Percentiles rank a stretch among this genome's conserved stretches.
phyloP scores from a whole-genome alignment of 345 rosid species.

The Balakata baccata region DNA sequence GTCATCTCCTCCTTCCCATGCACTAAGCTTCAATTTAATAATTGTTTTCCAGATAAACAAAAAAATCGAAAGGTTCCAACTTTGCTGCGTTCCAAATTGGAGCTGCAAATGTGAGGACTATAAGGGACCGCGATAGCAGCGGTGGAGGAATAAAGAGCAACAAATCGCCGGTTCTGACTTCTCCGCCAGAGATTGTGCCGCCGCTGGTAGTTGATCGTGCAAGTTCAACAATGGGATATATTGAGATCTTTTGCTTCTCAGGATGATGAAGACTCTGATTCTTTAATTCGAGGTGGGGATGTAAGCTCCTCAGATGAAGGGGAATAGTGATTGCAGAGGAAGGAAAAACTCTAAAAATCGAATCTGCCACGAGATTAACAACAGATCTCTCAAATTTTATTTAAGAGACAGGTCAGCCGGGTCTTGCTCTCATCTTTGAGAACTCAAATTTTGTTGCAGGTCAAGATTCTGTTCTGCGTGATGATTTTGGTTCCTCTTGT shows the following conservation, averaged over 20 bases:
- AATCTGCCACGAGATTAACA: no score
- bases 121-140: not conserved
- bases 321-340: not conserved
- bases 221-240: slow-evolving; percentile 32
- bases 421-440: no score
- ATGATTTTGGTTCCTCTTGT: no score
- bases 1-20: no score
- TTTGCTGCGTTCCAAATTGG: not conserved
- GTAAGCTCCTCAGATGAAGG: slow-evolving; percentile 5
- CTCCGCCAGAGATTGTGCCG: slow-evolving; percentile 25
- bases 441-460: no score
- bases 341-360: not conserved
- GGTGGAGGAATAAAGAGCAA: slow-evolving; percentile 26
- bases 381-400: no score
- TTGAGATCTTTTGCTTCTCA: slow-evolving; percentile 25
- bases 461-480: no score
- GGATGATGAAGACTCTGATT: slow-evolving; percentile 5
- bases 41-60: no score
- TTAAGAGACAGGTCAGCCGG: no score
- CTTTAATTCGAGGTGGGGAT: not conserved
- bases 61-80: no score
- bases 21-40: no score
- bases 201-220: slow-evolving; percentile 20
- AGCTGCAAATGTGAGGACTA: not conserved
- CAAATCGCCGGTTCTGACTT: slow-evolving; percentile 27